phyloP scores from a whole-genome alignment of 345 rosid genomes.

The Passiflora organensis region DNA sequence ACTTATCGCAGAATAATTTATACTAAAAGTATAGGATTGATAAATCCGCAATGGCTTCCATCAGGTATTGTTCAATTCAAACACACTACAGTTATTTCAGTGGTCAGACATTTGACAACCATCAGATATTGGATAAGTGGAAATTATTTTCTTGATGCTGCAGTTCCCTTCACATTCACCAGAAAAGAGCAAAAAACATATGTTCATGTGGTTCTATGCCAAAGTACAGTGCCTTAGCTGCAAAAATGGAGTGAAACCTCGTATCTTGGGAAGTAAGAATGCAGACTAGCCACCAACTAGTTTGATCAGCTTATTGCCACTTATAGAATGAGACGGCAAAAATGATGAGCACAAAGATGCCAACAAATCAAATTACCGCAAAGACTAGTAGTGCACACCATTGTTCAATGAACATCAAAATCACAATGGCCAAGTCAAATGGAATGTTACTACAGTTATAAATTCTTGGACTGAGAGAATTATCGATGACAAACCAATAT shows the following conservation, averaged over 20 bases:
- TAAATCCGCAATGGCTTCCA: no score
- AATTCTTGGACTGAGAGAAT: constrained; percentile 8
- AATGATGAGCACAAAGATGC: not conserved
- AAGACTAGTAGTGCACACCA: not conserved
- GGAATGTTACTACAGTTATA: constrained; percentile 4
- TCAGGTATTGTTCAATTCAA: no score
- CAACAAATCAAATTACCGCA: not conserved
- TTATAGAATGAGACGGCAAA: not conserved
- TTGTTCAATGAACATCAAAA: constrained; percentile 11
- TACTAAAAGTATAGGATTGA: no score
- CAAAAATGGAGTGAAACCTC: not conserved
- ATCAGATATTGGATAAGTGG: no score
- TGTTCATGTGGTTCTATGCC: not conserved
- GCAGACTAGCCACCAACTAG: not conserved
- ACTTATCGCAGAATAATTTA: no score
- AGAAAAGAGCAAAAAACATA: not conserved
- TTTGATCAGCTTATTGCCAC: no score
- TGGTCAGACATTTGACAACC: no score
- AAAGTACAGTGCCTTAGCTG: not conserved
- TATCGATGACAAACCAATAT: constrained; percentile 13
- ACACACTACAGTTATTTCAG: no score
- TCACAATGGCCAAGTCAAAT: constrained; percentile 6
- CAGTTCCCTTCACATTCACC: no score
- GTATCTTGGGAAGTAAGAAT: not conserved
- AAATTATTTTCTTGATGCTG: no score